These are phyloP conservation scores for Garcia nutans DNA, from an alignment of 345 rosid genomes.

Conservation along the genomic window DNA sequence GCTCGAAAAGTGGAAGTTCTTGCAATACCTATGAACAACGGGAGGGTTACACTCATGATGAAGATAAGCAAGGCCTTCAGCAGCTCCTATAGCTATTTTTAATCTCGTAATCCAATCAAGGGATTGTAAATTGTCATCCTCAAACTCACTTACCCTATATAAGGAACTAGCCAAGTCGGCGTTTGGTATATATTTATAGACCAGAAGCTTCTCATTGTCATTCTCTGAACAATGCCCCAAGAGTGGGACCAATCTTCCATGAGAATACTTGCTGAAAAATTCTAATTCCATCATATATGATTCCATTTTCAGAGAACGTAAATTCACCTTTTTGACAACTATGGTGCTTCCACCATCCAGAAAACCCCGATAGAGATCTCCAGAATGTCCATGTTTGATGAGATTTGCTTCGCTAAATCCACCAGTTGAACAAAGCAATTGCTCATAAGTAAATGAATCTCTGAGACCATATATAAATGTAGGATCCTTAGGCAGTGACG, in stretches of 20 bases:
- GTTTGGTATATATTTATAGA: conserved; percentile 30
- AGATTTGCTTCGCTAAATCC: conserved; percentile 26
- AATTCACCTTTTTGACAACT: conserved; percentile 22
- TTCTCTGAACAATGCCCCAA: conserved; percentile 32
- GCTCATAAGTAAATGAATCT: conserved; percentile 28
- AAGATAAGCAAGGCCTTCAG: conserved; percentile 33
- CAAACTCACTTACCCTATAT: conserved; percentile 11
- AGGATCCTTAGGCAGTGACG: conserved; percentile 19
- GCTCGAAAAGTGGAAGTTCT: conserved; percentile 9
- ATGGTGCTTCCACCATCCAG: conserved; percentile 24
- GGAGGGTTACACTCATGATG: conserved; percentile 38
- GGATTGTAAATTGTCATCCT: conserved; percentile 22
- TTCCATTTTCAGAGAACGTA: conserved; percentile 11
- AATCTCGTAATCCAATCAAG: conserved; percentile 36
- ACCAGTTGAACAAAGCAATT: conserved; percentile 14
- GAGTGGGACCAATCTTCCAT: conserved; percentile 28
- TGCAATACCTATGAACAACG: conserved; percentile 32
- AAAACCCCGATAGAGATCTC: conserved; percentile 29
- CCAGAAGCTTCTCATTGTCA: conserved; percentile 29
- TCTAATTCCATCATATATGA: conserved; percentile 24
- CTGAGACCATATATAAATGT: background rate
- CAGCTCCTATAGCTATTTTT: conserved; percentile 36
- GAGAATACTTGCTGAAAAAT: conserved; percentile 26
- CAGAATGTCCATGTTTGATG: conserved; percentile 33
- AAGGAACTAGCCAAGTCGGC: conserved; percentile 33